Evolutionary conservation across 2,329 filamentous ascomycete genomes (phyloP).

Genomic region (Aspergillus sp.): DNA sequence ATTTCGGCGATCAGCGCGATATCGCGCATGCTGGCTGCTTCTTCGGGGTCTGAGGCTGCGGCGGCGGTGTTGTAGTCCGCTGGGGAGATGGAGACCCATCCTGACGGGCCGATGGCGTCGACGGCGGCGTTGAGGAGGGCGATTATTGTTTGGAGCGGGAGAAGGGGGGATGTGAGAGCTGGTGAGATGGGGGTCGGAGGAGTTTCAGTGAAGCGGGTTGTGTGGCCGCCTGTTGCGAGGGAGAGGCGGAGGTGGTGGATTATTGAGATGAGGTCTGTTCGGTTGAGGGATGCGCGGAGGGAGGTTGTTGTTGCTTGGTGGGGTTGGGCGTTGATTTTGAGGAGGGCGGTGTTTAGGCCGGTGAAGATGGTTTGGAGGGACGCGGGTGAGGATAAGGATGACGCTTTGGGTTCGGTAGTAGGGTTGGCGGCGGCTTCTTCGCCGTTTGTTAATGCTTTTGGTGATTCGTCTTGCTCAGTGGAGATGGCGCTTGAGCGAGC

Average conservation of each 20-base stretch:
- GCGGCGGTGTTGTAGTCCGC: slow-evolving; percentile 12
- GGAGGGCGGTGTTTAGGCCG: slow-evolving; percentile 39
- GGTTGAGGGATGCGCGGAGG: slow-evolving; percentile 39
- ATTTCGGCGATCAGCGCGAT: slow-evolving; percentile 48
- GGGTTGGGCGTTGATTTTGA: slow-evolving; percentile 37
- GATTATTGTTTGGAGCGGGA: slow-evolving; percentile 40
- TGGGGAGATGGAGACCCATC: slow-evolving; percentile 43
- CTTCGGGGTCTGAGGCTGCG: slow-evolving; percentile 27
- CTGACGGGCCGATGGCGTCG: slow-evolving; percentile 49
- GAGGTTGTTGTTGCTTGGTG: slow-evolving; percentile 30
- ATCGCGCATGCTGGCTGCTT: slow-evolving; percentile 27
- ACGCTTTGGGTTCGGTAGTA: slow-evolving; percentile 7
- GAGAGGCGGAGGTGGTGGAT: slow-evolving; percentile 45
- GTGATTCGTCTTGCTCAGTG: slow-evolving; percentile 27
- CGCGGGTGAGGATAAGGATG: slow-evolving; percentile 7
- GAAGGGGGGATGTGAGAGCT: slow-evolving; percentile 36
- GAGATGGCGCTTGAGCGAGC: slow-evolving; percentile 36
- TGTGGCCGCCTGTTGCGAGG: slow-evolving; percentile 44
- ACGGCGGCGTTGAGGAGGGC: slow-evolving; percentile 46
- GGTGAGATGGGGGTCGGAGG: slow-evolving; percentile 36
- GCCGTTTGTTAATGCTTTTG: slow-evolving; percentile 31
- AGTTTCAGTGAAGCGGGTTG: slow-evolving; percentile 43
- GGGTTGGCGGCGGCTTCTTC: slow-evolving; percentile 12
- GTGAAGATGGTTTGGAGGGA: slow-evolving; percentile 37
- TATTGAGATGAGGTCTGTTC: slow-evolving; percentile 40